Evolutionary conservation across 257 asterid genomes (phyloP), one percentile per base, ranked within the genome.

Genomic region (Fraxinus excelsior): DNA sequence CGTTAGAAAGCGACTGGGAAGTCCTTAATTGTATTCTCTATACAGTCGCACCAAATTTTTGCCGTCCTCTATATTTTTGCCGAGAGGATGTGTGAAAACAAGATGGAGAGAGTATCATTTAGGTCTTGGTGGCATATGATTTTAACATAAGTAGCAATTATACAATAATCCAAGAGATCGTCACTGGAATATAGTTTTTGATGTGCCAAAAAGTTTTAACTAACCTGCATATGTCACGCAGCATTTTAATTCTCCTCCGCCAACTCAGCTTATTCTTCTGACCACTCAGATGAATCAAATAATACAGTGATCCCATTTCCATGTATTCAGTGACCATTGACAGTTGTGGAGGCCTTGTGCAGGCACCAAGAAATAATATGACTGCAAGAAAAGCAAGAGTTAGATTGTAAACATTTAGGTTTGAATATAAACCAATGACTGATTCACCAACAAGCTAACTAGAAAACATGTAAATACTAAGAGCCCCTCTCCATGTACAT

Each of bases 161-260:
- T 56, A 8, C 65, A 19, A n/a, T 18, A 56, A n/a, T 56, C 65
- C 65, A 56, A 56, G 25, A 56, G n/a, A 16, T 6, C 11, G 5
- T 56, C 65, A 12, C 51, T 42, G 51, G 58, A 73, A 71, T 23
- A 70, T 60, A 38, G 75, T 53, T 32, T 14, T 31, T 72, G 35
- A 74, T 40, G 34, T 32, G 71, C 23, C 6, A 60, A 64, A 68
- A 70, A 14, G 79, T 21, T 66, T 35, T 21, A 78, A 80, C 89
- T 76, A 78, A 96, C 99, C 99, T 91, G 99, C 99, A 93, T 80
- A 96, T 91, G 87, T 96, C 99, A 46, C 99, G 96, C 73, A 96
- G 87, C 97, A 96, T 96, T 87, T 89, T 93, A 82, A 96, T 89
- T 83, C 82, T 91, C 85, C 92, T 87, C 81, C 97, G 91, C 98